Evolutionary conservation across 768 basidiomycete genomes (phyloP).

Genomic region (Russula foetens): DNA sequence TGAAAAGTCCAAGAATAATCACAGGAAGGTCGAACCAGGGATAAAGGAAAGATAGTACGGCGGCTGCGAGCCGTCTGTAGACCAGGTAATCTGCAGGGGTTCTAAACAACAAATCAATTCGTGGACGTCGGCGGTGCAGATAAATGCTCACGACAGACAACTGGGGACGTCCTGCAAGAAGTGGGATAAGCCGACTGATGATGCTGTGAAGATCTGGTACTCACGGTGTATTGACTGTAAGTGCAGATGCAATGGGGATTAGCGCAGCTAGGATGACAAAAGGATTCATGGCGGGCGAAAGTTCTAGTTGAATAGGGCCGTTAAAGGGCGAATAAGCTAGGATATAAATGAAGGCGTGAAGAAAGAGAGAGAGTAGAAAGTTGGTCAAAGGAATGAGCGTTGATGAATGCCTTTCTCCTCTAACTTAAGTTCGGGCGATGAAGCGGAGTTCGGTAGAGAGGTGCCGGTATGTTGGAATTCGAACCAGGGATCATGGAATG

Average conservation of each 20-base stretch:
- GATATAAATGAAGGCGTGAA: slow-evolving; percentile 1
- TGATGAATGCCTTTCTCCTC: neutral
- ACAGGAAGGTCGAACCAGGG: slow-evolving; percentile 40
- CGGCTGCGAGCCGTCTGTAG: slow-evolving; percentile 30
- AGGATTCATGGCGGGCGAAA: slow-evolving; percentile 31
- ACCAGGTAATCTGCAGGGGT: slow-evolving; percentile 49
- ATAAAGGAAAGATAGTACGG: slow-evolving; percentile 57
- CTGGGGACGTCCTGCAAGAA: slow-evolving; percentile 30
- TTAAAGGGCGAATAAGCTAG: slow-evolving; percentile 5
- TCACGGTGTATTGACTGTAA: slow-evolving; percentile 62
- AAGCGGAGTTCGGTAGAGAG: slow-evolving; percentile 18
- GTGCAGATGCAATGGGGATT: slow-evolving; percentile 29
- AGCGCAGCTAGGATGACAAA: slow-evolving; percentile 27
- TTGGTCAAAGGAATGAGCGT: neutral
- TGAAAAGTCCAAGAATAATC: neutral
- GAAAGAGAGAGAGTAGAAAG: neutral
- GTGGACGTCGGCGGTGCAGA: neutral
- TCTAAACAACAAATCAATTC: slow-evolving; percentile 33
- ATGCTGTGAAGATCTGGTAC: slow-evolving; percentile 23
- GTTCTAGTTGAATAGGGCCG: slow-evolving; percentile 1
- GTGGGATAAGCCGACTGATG: neutral
- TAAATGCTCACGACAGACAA: slow-evolving; percentile 42
- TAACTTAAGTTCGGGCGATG: slow-evolving; percentile 5
- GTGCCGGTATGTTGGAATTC: slow-evolving; percentile 12
- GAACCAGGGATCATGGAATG: neutral